phyloP scores from a whole-genome alignment of 345 rosid species.

The Salix caprea region DNA sequence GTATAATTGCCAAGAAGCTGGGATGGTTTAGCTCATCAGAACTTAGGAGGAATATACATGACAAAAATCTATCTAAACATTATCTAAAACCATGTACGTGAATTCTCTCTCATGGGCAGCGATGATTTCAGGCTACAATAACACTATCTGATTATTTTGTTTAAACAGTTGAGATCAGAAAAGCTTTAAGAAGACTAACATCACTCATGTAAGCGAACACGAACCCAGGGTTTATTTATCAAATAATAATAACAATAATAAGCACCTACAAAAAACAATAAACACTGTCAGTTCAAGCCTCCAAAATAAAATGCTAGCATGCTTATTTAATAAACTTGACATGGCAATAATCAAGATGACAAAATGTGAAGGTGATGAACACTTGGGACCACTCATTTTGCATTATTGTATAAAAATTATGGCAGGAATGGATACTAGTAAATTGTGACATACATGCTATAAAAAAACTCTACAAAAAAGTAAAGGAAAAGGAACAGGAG shows the following conservation, averaged over 20 bases:
- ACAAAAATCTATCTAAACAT: too few relatives aligned
- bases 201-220: background rate
- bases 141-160: too few relatives aligned
- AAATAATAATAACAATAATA: background rate
- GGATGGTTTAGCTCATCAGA: too few relatives aligned
- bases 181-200: too few relatives aligned
- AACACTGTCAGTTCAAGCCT: too few relatives aligned
- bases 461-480: background rate
- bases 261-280: background rate
- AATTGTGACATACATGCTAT: background rate
- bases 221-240: background rate
- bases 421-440: background rate
- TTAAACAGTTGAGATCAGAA: too few relatives aligned
- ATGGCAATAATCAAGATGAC: background rate
- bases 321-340: background rate
- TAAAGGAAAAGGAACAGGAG: background rate
- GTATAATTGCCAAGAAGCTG: too few relatives aligned
- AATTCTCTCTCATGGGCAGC: too few relatives aligned
- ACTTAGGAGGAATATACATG: too few relatives aligned
- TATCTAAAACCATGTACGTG: too few relatives aligned
- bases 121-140: too few relatives aligned
- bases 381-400: conserved; percentile 3
- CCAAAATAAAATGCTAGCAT: background rate
- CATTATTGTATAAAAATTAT: background rate
- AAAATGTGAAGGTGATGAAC: background rate